Evolutionary conservation across 805 yeast species (phyloP).

Genomic region (Suhomyces kilbournensis): DNA sequence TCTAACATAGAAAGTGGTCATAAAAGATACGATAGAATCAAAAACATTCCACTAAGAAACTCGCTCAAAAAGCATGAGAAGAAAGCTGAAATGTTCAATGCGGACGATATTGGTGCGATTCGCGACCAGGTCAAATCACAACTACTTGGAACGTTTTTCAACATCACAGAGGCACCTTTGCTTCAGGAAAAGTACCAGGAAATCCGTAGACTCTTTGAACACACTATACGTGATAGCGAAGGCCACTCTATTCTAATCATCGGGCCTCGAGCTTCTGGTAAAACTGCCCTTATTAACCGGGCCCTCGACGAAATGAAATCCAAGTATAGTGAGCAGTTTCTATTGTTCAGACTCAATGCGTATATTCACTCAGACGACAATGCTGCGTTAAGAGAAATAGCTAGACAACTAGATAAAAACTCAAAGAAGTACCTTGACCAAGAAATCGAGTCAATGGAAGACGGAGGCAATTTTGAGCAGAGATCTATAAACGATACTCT

Average conservation of each 20-base stretch:
- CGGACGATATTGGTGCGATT: slow-evolving; percentile 13
- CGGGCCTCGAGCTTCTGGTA: slow-evolving; percentile 81
- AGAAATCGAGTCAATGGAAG: background rate
- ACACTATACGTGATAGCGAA: slow-evolving; percentile 63
- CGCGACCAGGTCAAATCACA: slow-evolving; percentile 19
- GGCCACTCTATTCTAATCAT: slow-evolving; percentile 78
- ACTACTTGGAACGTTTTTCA: slow-evolving; percentile 16
- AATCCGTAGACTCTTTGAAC: slow-evolving; percentile 55
- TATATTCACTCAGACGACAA: slow-evolving; percentile 69
- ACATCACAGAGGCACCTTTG: slow-evolving; percentile 12
- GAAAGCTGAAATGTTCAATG: background rate
- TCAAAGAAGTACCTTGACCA: slow-evolving; percentile 15
- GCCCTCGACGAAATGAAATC: slow-evolving; percentile 48
- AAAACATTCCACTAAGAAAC: background rate
- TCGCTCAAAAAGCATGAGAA: background rate
- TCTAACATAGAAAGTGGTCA: too few species aligned
- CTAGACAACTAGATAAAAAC: slow-evolving; percentile 67
- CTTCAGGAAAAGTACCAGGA: slow-evolving; percentile 42
- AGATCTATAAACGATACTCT: slow-evolving; percentile 60
- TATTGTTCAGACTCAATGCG: slow-evolving; percentile 68
- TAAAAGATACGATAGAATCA: background rate
- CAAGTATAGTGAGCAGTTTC: slow-evolving; percentile 48
- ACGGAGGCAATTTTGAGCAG: slow-evolving; percentile 36
- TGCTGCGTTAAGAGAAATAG: slow-evolving; percentile 80
- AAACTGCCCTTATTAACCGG: slow-evolving; percentile 57